Evolutionary conservation across 768 basidiomycete species (phyloP).

Genomic region (Strobilomyces confusus): DNA sequence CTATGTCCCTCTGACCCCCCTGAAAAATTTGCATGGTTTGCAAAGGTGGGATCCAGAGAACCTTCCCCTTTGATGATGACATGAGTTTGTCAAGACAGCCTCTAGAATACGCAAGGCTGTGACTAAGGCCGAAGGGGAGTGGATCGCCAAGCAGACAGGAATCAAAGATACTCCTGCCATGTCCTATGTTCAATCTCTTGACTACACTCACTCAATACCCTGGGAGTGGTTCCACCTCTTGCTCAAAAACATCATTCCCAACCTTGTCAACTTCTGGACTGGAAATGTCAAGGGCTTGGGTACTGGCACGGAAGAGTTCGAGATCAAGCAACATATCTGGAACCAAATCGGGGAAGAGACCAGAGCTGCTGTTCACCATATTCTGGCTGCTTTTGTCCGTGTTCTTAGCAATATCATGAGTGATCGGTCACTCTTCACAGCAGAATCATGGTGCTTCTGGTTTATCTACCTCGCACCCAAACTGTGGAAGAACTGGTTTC

Average conservation of each 20-base stretch:
- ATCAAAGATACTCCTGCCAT: conserved; percentile 32
- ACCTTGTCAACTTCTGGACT: neutral
- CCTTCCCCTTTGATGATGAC: conserved; percentile 35
- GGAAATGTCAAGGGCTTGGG: neutral
- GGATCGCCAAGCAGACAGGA: conserved; percentile 28
- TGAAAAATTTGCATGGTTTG: no score
- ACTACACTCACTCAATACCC: neutral
- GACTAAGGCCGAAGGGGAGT: neutral
- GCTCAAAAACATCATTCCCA: neutral
- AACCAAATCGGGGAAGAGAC: conserved; percentile 26
- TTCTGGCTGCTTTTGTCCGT: conserved; percentile 32
- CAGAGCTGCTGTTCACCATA: conserved; percentile 8
- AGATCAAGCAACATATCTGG: neutral
- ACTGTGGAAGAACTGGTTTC: conserved; percentile 9
- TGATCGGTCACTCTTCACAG: conserved; percentile 4
- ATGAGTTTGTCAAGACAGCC: conserved; percentile 30
- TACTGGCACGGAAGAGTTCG: no score
- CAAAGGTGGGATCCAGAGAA: conserved; percentile 12
- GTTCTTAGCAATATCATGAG: conserved; percentile 32
- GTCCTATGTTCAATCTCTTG: neutral
- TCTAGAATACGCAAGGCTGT: no score
- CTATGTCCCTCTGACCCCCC: no score
- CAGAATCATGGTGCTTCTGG: conserved; percentile 23
- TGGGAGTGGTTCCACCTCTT: neutral
- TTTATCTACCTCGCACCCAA: conserved; percentile 16